These are phyloP conservation scores for Ceratobasidium sp. DNA, from an alignment of 1,284 basidiomycete genomes.

Conservation along the genomic window DNA sequence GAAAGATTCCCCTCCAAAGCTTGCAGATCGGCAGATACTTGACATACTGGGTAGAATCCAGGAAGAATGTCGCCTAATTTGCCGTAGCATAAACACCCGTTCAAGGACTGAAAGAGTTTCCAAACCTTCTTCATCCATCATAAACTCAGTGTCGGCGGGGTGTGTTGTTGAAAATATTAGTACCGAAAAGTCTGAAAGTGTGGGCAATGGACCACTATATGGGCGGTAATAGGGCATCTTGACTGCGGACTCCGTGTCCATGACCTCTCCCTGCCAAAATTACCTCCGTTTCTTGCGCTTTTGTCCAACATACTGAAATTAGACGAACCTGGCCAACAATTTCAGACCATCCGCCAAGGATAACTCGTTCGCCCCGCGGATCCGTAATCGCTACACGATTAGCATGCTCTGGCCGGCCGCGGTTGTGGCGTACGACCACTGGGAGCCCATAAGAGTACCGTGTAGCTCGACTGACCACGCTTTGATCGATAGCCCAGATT, in stretches of 20 bases:
- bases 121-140: constrained; percentile 17
- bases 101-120: not conserved
- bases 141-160: not conserved
- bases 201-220: not conserved
- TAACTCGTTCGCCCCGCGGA: not conserved
- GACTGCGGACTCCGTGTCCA: not conserved
- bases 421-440: not conserved
- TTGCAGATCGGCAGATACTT: not conserved
- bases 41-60: constrained; percentile 7
- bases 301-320: no score
- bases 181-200: not conserved
- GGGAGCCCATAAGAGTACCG: constrained; percentile 18
- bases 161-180: not conserved
- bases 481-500: no score
- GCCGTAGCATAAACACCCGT: not conserved
- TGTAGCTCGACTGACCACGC: not conserved
- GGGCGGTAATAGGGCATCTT: not conserved
- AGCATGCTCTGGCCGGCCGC: not conserved
- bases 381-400: not conserved
- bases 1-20: not conserved
- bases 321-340: not conserved
- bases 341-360: not conserved
- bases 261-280: not conserved
- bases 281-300: no score
- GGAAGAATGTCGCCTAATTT: not conserved